Conservation (phyloP, 106 monocot species). For the Platanthera zijinensis region DNA sequence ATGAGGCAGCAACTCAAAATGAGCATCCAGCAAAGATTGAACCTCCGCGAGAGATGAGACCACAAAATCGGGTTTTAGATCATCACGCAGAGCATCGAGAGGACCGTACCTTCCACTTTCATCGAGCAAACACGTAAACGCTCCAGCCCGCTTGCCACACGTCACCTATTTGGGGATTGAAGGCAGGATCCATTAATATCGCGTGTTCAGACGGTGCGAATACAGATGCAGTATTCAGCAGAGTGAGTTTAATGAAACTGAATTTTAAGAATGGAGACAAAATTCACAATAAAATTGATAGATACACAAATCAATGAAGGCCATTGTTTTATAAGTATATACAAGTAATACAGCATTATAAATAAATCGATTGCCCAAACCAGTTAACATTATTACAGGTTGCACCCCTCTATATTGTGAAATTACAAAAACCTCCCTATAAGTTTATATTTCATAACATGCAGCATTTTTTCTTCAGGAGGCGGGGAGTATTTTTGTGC, state of each 20-base stretch:
- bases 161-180: conserved; percentile 38
- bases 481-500: too few species aligned
- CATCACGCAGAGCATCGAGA: conserved; percentile 31
- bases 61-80: conserved; percentile 66
- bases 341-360: too few species aligned
- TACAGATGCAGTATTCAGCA: not conserved
- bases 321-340: too few species aligned
- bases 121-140: conserved; percentile 91
- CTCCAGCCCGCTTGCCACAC: conserved; percentile 87
- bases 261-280: too few species aligned
- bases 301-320: too few species aligned
- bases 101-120: conserved; percentile 63
- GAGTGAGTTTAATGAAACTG: not conserved
- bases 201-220: not conserved
- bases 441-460: too few species aligned
- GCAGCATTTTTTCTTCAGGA: too few species aligned
- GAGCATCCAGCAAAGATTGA: conserved; percentile 36
- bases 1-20: conserved; percentile 54
- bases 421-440: too few species aligned
- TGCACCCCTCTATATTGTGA: too few species aligned
- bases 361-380: too few species aligned
- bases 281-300: too few species aligned
- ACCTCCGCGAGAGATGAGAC: conserved; percentile 74
- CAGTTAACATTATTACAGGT: too few species aligned
- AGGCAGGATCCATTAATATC: not conserved